phyloP scores from a whole-genome alignment of 2,329 filamentous ascomycete genomes.

The Alternaria metachromatica region DNA sequence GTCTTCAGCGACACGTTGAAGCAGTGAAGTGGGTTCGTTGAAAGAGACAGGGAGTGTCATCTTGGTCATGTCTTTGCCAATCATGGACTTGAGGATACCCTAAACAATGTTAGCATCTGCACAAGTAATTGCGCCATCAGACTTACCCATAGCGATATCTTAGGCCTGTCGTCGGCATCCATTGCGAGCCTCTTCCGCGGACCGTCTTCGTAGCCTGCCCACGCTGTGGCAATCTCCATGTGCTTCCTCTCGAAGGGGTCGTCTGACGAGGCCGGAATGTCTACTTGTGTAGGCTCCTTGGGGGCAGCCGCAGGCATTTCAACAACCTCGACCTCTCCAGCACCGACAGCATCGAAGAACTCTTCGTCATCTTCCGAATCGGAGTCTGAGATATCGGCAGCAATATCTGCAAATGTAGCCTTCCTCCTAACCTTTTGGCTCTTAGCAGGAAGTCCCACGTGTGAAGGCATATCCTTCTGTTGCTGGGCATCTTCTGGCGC shows the following conservation, averaged over 20 bases:
- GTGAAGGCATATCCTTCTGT: conserved; percentile 29
- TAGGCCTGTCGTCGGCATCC: conserved; percentile 90
- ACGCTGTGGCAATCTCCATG: conserved; percentile 76
- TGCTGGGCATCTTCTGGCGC: conserved; percentile 46
- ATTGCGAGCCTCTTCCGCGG: conserved; percentile 80
- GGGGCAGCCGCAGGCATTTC: conserved; percentile 61
- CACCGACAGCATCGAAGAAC: conserved; percentile 96
- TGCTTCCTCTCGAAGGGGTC: conserved; percentile 58
- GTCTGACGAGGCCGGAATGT: conserved; percentile 47
- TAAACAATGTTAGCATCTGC: conserved; percentile 51
- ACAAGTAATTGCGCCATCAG: not conserved
- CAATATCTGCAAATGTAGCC: conserved; percentile 72
- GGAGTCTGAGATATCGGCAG: conserved; percentile 68
- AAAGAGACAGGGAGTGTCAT: conserved; percentile 99
- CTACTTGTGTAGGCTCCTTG: conserved; percentile 48
- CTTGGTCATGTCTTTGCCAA: conserved; percentile 99
- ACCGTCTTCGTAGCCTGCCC: conserved; percentile 90
- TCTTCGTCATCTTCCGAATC: conserved; percentile 85
- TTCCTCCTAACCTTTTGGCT: conserved; percentile 58
- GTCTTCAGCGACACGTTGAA: conserved; percentile 94
- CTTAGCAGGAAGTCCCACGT: conserved; percentile 20
- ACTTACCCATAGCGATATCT: conserved; percentile 90
- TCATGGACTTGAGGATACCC: conserved; percentile 98
- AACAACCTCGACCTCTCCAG: conserved; percentile 84
- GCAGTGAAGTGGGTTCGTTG: conserved; percentile 94